Evolutionary conservation across 805 yeast genomes (phyloP), one percentile per base, ranked within the genome.

Genomic region (Clavispora fructus): DNA sequence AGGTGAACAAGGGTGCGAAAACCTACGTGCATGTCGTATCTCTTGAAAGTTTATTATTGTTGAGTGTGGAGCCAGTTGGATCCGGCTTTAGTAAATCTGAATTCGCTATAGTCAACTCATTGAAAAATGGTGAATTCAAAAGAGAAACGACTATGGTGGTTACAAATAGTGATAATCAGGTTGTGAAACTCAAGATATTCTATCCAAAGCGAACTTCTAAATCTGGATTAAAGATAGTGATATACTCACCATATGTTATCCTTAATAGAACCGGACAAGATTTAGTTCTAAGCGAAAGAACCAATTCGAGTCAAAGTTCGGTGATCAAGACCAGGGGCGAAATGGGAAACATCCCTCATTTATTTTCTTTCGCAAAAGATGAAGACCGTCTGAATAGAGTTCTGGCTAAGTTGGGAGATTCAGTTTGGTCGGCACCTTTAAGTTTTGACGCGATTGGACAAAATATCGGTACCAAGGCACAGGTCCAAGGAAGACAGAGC

Each of bases 361-460:
- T 94, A 87, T 91, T 94, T 69, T 92, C 99, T 0, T 92, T 88
- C 59, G 84, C 79, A 23, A 70, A 69, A 12, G 77, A 74, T 30
- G 67, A 66, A 10, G 83, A 79, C 42, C 76, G 82, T 26, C 77
- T 74, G 37, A 83, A 85, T 55, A 72, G 95, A 47, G 95, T 91
- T 0, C 58, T 75, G 25, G 56, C 91, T 7, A 75, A 77, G 49
- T 73, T 87, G 17, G 85, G 78, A 0, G 87, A 85, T 45, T 84
- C 96, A 0, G 71, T 73, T 7, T 78, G 87, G 78, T 85, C 96
- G 52, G 61, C 71, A 1, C 87, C 88, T 1, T 70, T 88, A 41
- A 83, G 95, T 60, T 82, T 94, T 57, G 97, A 91, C 60, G 95
- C 96, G 4, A 77, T 92, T 45, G 99, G 99, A 0, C 92, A 90